Conservation (phyloP, 768 basidiomycete species). For the Naganishia vishniacii region DNA sequence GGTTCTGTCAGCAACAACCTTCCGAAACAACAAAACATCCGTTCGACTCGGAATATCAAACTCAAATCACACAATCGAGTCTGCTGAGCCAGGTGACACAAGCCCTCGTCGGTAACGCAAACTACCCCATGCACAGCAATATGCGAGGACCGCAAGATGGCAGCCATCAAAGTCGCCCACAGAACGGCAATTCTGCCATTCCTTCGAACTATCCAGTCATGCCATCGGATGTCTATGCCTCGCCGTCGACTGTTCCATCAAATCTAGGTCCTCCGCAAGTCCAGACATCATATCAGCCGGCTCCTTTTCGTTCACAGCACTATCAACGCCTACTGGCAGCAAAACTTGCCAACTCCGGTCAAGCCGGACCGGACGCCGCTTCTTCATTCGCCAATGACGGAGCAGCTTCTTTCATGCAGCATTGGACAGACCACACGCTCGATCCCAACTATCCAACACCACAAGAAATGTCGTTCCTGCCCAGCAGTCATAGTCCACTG, state of each 20-base stretch:
- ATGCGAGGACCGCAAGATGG: neutral
- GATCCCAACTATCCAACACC: conserved; percentile 5
- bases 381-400: neutral
- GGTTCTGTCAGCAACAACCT: neutral
- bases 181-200: neutral
- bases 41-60: neutral
- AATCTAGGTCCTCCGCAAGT: neutral
- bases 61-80: neutral
- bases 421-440: neutral
- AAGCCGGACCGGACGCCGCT: neutral
- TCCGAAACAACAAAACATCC: neutral
- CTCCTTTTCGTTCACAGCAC: conserved; percentile 23
- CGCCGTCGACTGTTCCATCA: neutral
- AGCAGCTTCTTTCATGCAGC: conserved; percentile 10
- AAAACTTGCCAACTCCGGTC: conserved; percentile 21
- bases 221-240: neutral
- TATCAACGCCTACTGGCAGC: conserved; percentile 26
- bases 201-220: neutral
- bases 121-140: neutral
- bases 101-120: neutral
- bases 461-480: conserved; percentile 23
- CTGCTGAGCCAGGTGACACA: neutral
- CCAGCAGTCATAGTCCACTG: conserved; percentile 24
- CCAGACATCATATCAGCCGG: conserved; percentile 16
- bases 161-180: neutral